Percentiles rank a stretch among this genome's conserved stretches.
These are phyloP conservation scores for Nakazawaea holstii DNA, from an alignment of 805 yeast species.

Conservation along the genomic window DNA sequence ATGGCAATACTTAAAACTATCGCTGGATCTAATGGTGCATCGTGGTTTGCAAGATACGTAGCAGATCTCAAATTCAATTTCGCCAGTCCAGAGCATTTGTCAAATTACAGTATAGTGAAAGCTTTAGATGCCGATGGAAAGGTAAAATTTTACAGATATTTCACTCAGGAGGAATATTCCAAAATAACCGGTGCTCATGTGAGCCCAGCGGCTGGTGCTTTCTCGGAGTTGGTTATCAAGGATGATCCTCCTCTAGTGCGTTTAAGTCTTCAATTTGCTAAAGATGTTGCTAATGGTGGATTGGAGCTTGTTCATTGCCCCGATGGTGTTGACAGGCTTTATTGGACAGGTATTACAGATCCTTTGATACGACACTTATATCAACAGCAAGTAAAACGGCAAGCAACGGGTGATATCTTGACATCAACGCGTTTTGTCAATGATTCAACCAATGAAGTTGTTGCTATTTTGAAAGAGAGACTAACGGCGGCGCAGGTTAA, in stretches of 20 bases:
- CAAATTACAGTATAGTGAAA: slow-evolving; percentile 41
- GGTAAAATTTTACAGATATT: slow-evolving; percentile 63
- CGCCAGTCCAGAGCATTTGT: slow-evolving; percentile 12
- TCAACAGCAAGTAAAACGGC: background rate
- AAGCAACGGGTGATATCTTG: background rate
- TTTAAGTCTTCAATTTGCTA: slow-evolving; percentile 12
- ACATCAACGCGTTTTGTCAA: background rate
- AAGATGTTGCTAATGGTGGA: background rate
- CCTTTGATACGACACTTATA: slow-evolving; percentile 1
- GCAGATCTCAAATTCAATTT: background rate
- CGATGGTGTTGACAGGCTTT: slow-evolving; percentile 6
- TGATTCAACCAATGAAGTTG: background rate
- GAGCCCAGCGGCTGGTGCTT: background rate
- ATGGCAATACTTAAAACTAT: slow-evolving; percentile 45
- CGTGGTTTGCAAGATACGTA: slow-evolving; percentile 37
- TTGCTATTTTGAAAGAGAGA: background rate
- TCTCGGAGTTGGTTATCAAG: background rate
- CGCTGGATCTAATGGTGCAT: slow-evolving; percentile 42
- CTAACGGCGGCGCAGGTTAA: slow-evolving; percentile 5
- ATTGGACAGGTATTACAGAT: slow-evolving; percentile 8
- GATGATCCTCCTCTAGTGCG: slow-evolving; percentile 13
- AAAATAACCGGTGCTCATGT: slow-evolving; percentile 22
- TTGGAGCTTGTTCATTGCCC: slow-evolving; percentile 4
- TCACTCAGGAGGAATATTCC: slow-evolving; percentile 37
- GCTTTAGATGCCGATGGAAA: slow-evolving; percentile 73